phyloP scores from a whole-genome alignment of 2,329 filamentous ascomycete genomes.

The Aureobasidium namibiae region DNA sequence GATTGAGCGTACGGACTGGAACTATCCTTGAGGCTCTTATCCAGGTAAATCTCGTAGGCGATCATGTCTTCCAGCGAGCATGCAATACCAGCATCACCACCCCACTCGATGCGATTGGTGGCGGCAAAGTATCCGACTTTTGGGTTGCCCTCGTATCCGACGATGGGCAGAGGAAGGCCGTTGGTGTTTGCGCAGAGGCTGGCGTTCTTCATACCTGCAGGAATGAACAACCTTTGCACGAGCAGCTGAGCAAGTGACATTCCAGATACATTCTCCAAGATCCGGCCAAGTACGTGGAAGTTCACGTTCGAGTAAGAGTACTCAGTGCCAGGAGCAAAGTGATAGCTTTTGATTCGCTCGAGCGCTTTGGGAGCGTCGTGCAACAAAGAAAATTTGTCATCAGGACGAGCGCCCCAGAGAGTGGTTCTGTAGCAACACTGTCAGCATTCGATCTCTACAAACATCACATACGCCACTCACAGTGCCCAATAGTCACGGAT shows the following conservation, averaged over 20 bases:
- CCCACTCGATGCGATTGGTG: slow-evolving; percentile 38
- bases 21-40: slow-evolving; percentile 24
- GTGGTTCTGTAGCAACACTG: slow-evolving; percentile 21
- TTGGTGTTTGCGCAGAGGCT: slow-evolving; percentile 31
- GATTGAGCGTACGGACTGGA: slow-evolving; percentile 29
- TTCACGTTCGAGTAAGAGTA: slow-evolving; percentile 40
- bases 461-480: not conserved
- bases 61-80: slow-evolving; percentile 40
- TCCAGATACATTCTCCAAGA: slow-evolving; percentile 32
- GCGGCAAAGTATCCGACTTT: slow-evolving; percentile 29
- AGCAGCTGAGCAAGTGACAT: slow-evolving; percentile 30
- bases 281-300: slow-evolving; percentile 32
- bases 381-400: slow-evolving; percentile 32
- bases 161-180: slow-evolving; percentile 30
- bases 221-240: slow-evolving; percentile 30
- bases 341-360: slow-evolving; percentile 28
- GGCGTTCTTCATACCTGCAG: slow-evolving; percentile 37
- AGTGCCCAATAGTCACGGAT: slow-evolving; percentile 39
- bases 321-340: slow-evolving; percentile 36
- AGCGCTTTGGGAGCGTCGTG: slow-evolving; percentile 23
- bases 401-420: slow-evolving; percentile 35
- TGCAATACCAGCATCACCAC: slow-evolving; percentile 38
- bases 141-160: slow-evolving; percentile 38
- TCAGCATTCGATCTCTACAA: slow-evolving; percentile 13
- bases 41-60: slow-evolving; percentile 36